Evolutionary conservation across 345 rosid genomes (phyloP), one percentile per base, ranked within the genome.

Genomic region (Noccaea bulbosa): DNA sequence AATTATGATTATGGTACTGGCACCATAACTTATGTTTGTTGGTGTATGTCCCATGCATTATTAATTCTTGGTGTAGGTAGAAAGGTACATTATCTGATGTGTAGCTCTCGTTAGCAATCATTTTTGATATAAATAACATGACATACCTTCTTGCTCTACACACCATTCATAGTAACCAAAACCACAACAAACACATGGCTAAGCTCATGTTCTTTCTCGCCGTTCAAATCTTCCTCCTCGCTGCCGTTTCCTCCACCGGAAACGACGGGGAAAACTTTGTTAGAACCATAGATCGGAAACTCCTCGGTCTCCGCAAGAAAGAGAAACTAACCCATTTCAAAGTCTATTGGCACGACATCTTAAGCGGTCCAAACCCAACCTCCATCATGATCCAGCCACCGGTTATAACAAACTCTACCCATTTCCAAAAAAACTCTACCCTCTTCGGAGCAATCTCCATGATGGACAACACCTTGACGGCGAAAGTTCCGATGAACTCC

Each of bases 381-480:
- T 82, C 87, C 35, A 62, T 86, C 53, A 34, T 43, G 43, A 80
- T 87, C 0, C 80, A 82, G 14, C 64, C 37, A 22, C 69, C 87
- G 2, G 75, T 84, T 2, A 9, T 34, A 2, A 24, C 27, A 24
- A 24, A 24, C 27, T 24, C 27, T 24, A 24, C 27, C 27, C 27
- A 24, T 24, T 2, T 24, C 27, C 27, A 24, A 24, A 24, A 24
- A 50, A 88, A 83, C 75, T 35, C 69, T 11, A 32, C 79, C 0
- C 27, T 20, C 8, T 91, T 91, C 49, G 93, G 96, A 20, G 11
- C 57, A 30, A 67, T 85, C 52, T 68, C 76, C 48, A 72, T 88
- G 81, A 88, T 91, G 52, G 97, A 91, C 72, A 81, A 88, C 78
- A 79, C 93, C 0, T 65, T 88, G 37, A 91, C 97, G 0, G 32